Conservation (phyloP, 2,329 filamentous ascomycete species). For the Aulographum hederae region DNA sequence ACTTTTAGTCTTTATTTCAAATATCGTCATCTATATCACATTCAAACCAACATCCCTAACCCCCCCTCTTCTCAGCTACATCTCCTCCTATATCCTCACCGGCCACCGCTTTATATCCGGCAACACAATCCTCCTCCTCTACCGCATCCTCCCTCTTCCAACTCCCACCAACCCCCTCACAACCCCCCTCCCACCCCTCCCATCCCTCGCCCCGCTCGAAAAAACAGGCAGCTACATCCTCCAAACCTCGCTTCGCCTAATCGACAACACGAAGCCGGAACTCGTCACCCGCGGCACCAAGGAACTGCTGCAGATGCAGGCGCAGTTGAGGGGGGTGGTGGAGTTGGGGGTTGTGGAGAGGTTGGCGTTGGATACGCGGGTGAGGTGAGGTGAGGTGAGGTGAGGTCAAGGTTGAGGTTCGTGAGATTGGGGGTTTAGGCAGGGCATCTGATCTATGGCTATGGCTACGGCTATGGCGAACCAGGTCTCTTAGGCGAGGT, state of each 20-base stretch:
- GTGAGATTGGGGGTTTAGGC: no score
- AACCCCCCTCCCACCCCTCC: slow-evolving; percentile 21
- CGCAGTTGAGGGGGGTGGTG: slow-evolving; percentile 36
- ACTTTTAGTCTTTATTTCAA: no score
- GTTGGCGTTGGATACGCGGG: slow-evolving; percentile 39
- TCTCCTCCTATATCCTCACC: slow-evolving; percentile 36
- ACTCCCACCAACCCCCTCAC: slow-evolving; percentile 13
- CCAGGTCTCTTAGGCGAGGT: no score
- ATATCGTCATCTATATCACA: no score
- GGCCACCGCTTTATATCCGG: slow-evolving; percentile 39
- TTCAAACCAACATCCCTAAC: neutral
- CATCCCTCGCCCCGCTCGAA: slow-evolving; percentile 32
- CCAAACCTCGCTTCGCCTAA: slow-evolving; percentile 37
- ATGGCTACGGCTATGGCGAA: no score
- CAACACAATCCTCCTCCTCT: slow-evolving; percentile 37
- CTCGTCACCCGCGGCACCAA: slow-evolving; percentile 34
- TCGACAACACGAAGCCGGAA: slow-evolving; percentile 34
- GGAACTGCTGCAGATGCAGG: slow-evolving; percentile 35
- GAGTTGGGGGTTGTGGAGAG: slow-evolving; percentile 39
- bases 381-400: no score
- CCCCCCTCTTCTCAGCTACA: slow-evolving; percentile 25
- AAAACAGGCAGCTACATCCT: slow-evolving; percentile 38
- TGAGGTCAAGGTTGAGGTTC: no score
- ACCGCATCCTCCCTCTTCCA: slow-evolving; percentile 32
- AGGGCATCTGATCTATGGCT: no score